These are phyloP conservation scores for Litchi chinensis DNA, from an alignment of 345 rosid species.

Conservation along the genomic window DNA sequence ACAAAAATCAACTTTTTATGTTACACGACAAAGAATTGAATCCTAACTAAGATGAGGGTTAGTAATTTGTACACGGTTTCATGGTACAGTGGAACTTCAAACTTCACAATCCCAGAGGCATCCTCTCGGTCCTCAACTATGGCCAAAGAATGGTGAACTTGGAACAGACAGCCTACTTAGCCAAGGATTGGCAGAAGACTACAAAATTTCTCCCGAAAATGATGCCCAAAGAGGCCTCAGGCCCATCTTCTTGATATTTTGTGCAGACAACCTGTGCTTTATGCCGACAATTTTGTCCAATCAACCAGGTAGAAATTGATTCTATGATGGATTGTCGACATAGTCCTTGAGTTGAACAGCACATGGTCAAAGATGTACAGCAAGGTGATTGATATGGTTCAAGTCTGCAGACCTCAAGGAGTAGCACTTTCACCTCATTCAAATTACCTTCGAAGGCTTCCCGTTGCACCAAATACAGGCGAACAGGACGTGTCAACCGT, in stretches of 20 bases:
- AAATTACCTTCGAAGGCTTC: slow-evolving; percentile 20
- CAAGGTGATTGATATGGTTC: slow-evolving; percentile 7
- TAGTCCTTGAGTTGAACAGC: slow-evolving; percentile 9
- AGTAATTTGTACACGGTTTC: slow-evolving; percentile 54
- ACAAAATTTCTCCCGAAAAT: slow-evolving; percentile 26
- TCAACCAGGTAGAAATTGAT: neutral
- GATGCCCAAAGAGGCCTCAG: slow-evolving; percentile 17
- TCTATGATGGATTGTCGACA: neutral
- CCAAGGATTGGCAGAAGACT: slow-evolving; percentile 15
- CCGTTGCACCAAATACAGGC: slow-evolving; percentile 19
- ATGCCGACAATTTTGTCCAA: slow-evolving; percentile 9
- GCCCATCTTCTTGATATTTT: slow-evolving; percentile 14
- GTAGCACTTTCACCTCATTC: slow-evolving; percentile 9
- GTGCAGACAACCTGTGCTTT: slow-evolving; percentile 12
- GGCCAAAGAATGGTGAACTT: slow-evolving; percentile 29
- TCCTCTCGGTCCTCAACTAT: slow-evolving; percentile 37
- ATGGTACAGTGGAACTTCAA: slow-evolving; percentile 40
- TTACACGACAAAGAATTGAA: slow-evolving; percentile 52
- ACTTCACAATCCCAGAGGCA: slow-evolving; percentile 32
- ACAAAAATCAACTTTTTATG: slow-evolving; percentile 25
- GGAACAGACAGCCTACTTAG: slow-evolving; percentile 18
- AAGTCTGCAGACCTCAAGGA: slow-evolving; percentile 25
- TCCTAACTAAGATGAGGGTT: slow-evolving; percentile 46
- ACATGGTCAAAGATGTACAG: slow-evolving; percentile 14
- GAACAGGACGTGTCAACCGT: slow-evolving; percentile 20